These are phyloP conservation scores for Leptographium flavum DNA, from an alignment of 2,329 filamentous ascomycete species.

Conservation along the genomic window DNA sequence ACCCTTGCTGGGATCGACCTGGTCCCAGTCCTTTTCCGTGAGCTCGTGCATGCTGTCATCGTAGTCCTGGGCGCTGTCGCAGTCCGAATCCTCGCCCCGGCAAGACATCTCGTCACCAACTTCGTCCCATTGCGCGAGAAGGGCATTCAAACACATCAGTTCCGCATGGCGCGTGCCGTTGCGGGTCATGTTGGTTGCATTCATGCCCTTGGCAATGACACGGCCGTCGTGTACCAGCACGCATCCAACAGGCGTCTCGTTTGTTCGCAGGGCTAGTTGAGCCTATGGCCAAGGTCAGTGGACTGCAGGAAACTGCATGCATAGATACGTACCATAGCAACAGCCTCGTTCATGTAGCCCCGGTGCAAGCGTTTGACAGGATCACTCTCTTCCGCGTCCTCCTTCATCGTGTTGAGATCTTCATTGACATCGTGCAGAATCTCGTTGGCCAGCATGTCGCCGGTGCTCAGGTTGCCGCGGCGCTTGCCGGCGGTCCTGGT, in stretches of 20 bases:
- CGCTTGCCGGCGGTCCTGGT: constrained; percentile 13
- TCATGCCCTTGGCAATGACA: constrained; percentile 85
- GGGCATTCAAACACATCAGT: constrained; percentile 65
- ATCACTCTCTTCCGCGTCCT: constrained; percentile 17
- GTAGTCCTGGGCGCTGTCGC: constrained; percentile 16
- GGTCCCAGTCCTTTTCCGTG: constrained; percentile 30
- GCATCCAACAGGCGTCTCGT: constrained; percentile 94
- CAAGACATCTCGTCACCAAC: constrained; percentile 14
- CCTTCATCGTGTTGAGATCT: constrained; percentile 12
- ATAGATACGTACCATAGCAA: constrained; percentile 56
- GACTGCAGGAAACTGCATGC: not conserved
- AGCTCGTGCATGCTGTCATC: constrained; percentile 13
- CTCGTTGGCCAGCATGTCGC: constrained; percentile 12
- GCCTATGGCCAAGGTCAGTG: constrained; percentile 38
- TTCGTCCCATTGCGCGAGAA: constrained; percentile 29
- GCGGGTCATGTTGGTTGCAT: constrained; percentile 84
- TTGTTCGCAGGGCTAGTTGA: constrained; percentile 65
- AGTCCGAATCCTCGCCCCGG: constrained; percentile 26
- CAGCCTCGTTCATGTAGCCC: constrained; percentile 69
- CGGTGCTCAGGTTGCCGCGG: constrained; percentile 10
- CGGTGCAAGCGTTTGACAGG: constrained; percentile 24
- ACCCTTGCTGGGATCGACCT: constrained; percentile 38
- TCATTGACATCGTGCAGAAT: constrained; percentile 16
- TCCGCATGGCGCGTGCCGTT: constrained; percentile 92
- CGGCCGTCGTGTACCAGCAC: constrained; percentile 71